A percentile compares a stretch with the other conserved stretches of the same genome.
Evolutionary conservation across 805 yeast species (phyloP).

Genomic region (Jamesozyma rosinii): DNA sequence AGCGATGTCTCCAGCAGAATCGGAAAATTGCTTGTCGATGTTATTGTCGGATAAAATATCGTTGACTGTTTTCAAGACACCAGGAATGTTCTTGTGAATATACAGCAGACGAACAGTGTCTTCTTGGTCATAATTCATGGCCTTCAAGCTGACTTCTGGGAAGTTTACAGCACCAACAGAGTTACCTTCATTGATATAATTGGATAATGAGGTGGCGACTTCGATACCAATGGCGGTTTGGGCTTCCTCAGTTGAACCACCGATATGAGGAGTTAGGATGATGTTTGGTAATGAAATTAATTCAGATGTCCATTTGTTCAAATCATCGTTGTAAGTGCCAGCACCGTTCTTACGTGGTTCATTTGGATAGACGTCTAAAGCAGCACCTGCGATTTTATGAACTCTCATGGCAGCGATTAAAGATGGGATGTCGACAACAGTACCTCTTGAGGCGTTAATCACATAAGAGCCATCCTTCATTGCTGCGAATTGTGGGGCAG

Average conservation of each 20-base stretch:
- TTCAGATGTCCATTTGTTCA: conserved; percentile 80
- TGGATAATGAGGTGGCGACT: conserved; percentile 76
- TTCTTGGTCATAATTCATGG: conserved; percentile 77
- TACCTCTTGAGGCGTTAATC: conserved; percentile 94
- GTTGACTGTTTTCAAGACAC: conserved; percentile 95
- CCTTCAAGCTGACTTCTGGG: conserved; percentile 94
- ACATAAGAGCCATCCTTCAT: conserved; percentile 95
- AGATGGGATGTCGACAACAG: conserved; percentile 94
- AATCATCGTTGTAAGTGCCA: conserved; percentile 56
- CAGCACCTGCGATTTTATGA: conserved; percentile 94
- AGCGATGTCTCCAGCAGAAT: conserved; percentile 91
- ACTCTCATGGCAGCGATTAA: conserved; percentile 82
- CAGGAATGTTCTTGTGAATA: conserved; percentile 96
- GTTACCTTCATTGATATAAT: conserved; percentile 92
- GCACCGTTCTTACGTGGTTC: conserved; percentile 98
- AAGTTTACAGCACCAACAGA: conserved; percentile 94
- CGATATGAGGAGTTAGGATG: conserved; percentile 93
- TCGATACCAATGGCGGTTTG: conserved; percentile 96
- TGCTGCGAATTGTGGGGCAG: conserved; percentile 83
- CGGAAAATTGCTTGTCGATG: conserved; percentile 97
- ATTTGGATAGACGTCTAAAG: conserved; percentile 89
- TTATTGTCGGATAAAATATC: conserved; percentile 89
- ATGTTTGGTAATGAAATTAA: conserved; percentile 75
- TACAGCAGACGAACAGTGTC: conserved; percentile 87
- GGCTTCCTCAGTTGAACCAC: conserved; percentile 99